Evolutionary conservation across 306 rosid genomes (phyloP).

Genomic region (Dryas drummondii): DNA sequence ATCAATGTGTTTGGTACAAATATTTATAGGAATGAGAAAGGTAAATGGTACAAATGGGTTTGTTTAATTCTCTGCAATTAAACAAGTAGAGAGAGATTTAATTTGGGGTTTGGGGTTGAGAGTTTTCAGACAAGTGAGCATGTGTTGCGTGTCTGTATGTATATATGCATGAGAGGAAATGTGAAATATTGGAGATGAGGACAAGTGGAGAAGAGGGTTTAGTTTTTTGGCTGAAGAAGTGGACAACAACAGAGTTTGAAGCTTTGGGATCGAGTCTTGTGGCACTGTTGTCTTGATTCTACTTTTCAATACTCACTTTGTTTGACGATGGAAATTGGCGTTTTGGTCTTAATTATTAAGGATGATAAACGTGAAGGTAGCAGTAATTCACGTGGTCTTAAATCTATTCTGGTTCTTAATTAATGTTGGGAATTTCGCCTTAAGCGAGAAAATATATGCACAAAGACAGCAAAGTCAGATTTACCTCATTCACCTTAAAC

Average conservation of each 20-base stretch:
- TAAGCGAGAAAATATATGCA: no score
- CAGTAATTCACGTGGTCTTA: background rate
- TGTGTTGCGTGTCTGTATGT: background rate
- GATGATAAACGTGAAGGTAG: background rate
- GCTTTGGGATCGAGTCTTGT: constrained; percentile 1
- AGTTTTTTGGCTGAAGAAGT: constrained; percentile 13
- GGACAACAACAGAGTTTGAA: constrained; percentile 19
- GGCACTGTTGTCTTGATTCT: background rate
- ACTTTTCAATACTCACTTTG: background rate
- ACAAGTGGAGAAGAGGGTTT: constrained; percentile 9
- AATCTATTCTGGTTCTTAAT: background rate
- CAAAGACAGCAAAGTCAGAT: no score
- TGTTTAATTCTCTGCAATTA: background rate
- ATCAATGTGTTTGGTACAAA: no score
- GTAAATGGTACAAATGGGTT: background rate
- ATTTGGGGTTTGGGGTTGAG: background rate
- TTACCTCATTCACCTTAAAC: no score
- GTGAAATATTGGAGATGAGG: background rate
- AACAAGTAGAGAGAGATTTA: background rate
- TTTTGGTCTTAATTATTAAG: background rate
- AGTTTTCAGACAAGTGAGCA: background rate
- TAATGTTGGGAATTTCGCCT: no score
- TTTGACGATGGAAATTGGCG: background rate
- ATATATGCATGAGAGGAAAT: background rate
- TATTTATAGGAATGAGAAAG: background rate